Conservation (phyloP, 169 alveolate species). For the Eimeria necatrix region DNA sequence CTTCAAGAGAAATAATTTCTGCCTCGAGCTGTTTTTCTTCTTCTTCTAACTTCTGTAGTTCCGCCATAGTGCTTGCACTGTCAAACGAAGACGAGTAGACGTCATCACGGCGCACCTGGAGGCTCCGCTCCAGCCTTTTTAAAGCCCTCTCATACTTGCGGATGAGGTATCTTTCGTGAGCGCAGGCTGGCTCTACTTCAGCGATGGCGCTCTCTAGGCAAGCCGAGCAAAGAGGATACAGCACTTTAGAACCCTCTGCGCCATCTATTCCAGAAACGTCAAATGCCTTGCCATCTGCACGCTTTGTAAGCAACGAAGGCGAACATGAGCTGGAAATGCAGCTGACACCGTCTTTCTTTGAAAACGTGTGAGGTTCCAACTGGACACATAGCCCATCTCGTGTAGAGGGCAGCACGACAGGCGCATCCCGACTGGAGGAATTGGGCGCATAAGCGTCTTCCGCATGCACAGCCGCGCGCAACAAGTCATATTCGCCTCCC, state of each 20-base stretch:
- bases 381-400: background rate
- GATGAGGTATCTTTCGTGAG: constrained; percentile 11
- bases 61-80: constrained; percentile 8
- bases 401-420: too few species aligned
- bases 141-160: constrained; percentile 61
- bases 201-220: constrained; percentile 53
- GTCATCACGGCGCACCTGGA: background rate
- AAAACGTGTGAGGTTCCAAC: background rate
- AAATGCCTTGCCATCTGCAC: background rate
- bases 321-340: background rate
- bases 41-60: constrained; percentile 59
- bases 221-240: constrained; percentile 50
- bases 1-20: constrained; percentile 41
- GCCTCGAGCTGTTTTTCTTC: constrained; percentile 58
- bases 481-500: background rate
- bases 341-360: background rate
- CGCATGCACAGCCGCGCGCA: too few species aligned
- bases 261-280: background rate
- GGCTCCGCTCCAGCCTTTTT: constrained; percentile 20
- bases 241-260: constrained; percentile 11
- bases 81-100: background rate
- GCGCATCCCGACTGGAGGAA: too few species aligned
- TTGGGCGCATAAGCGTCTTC: too few species aligned
- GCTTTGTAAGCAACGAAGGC: background rate
- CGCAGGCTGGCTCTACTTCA: constrained; percentile 33